Evolutionary conservation across 2,329 filamentous ascomycete genomes (phyloP).

Genomic region (Ceratocystis eucalypticola): DNA sequence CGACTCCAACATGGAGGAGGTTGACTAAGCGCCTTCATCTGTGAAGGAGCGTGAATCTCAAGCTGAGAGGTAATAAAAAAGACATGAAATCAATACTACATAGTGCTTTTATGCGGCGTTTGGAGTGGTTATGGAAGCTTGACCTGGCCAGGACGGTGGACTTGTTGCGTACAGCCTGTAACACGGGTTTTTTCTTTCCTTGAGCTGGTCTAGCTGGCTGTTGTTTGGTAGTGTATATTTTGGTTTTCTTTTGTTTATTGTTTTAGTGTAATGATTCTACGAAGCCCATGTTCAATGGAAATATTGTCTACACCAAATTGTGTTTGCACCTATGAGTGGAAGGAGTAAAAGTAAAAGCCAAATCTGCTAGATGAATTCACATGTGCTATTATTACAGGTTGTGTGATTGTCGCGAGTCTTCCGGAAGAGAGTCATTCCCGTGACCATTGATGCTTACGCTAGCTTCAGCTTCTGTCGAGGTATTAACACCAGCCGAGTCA

Average conservation of each 20-base stretch:
- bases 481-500: neutral
- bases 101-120: slow-evolving; percentile 13
- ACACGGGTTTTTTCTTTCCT: neutral
- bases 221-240: slow-evolving; percentile 13
- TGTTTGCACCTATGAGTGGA: neutral
- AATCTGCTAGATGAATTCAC: neutral
- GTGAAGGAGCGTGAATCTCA: neutral
- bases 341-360: no score
- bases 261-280: slow-evolving; percentile 15
- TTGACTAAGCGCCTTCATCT: slow-evolving; percentile 55
- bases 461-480: neutral
- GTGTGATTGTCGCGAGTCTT: neutral
- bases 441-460: neutral
- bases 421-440: no score
- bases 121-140: slow-evolving; percentile 12
- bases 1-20: slow-evolving; percentile 99
- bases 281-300: slow-evolving; percentile 14
- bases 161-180: neutral
- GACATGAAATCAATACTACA: slow-evolving; percentile 15
- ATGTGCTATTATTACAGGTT: neutral
- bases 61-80: slow-evolving; percentile 12
- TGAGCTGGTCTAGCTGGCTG: neutral
- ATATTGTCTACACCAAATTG: slow-evolving; percentile 4
- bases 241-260: slow-evolving; percentile 7
- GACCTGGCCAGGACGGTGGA: slow-evolving; percentile 7